Percentiles rank a stretch among this genome's conserved stretches.
phyloP scores from a whole-genome alignment of 2,329 filamentous ascomycete genomes.

The Fusarium solani-melongenae region DNA sequence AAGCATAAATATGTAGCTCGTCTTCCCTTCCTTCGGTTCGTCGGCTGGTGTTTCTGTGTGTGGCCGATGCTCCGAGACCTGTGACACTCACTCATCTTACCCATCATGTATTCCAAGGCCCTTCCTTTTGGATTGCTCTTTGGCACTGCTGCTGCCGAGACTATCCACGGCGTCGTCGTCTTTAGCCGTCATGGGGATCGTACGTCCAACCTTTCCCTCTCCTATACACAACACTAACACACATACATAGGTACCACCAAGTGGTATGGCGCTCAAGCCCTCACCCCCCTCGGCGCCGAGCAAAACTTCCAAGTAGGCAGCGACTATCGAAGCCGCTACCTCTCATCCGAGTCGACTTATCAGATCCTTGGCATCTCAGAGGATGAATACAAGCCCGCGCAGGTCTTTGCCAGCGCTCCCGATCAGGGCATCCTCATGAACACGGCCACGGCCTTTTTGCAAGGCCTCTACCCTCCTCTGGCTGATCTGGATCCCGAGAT shows the following conservation, averaged over 20 bases:
- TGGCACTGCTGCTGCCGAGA: slow-evolving; percentile 40
- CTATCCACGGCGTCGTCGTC: slow-evolving; percentile 48
- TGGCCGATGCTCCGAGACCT: not conserved
- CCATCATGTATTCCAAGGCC: slow-evolving; percentile 13
- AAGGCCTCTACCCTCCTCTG: slow-evolving; percentile 50
- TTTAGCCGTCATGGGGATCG: slow-evolving; percentile 50
- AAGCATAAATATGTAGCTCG: slow-evolving; percentile 22
- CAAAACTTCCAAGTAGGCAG: slow-evolving; percentile 46
- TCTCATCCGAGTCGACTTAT: slow-evolving; percentile 40
- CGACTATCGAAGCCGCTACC: slow-evolving; percentile 39
- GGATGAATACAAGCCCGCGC: slow-evolving; percentile 46
- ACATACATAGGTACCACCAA: slow-evolving; percentile 46
- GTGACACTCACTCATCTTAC: not conserved
- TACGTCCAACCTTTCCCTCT: slow-evolving; percentile 24
- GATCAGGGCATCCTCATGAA: slow-evolving; percentile 48
- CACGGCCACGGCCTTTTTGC: slow-evolving; percentile 50
- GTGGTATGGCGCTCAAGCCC: slow-evolving; percentile 47
- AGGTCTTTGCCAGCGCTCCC: slow-evolving; percentile 49
- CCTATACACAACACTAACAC: not conserved
- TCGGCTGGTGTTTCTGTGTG: not conserved
- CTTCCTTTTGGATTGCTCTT: slow-evolving; percentile 13
- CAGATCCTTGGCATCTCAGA: slow-evolving; percentile 49
- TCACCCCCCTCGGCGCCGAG: slow-evolving; percentile 49
- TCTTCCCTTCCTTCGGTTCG: not conserved
- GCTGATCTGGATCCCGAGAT: slow-evolving; percentile 41